phyloP scores from a whole-genome alignment of 305 asterid genomes.

The Vinca major region DNA sequence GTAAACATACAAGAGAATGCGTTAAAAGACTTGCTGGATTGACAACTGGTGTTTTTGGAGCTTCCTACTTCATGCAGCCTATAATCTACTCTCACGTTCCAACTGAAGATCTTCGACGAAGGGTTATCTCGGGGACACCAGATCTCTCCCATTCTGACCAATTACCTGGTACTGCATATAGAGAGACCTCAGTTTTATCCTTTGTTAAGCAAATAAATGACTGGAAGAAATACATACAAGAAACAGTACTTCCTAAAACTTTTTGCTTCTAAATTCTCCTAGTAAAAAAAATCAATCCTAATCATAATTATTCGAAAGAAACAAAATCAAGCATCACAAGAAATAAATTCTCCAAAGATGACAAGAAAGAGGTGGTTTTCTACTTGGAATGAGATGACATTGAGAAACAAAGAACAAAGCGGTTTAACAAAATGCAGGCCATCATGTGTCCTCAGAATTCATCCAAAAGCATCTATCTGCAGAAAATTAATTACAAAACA shows the following conservation, averaged over 20 bases:
- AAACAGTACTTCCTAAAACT: not conserved
- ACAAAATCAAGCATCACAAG: not conserved
- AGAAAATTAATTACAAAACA: not conserved
- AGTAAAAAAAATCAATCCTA: not conserved
- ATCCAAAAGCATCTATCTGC: not conserved
- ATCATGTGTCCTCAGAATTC: not conserved
- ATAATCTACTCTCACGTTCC: slow-evolving; percentile 4
- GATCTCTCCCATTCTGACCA: slow-evolving; percentile 3
- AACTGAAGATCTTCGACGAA: not conserved
- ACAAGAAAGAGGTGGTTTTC: not conserved
- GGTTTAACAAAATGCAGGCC: not conserved
- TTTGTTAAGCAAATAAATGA: not conserved
- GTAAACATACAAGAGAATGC: not conserved
- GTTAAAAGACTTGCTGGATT: not conserved
- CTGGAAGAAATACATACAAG: not conserved
- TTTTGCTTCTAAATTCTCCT: not conserved
- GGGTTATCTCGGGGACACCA: not conserved
- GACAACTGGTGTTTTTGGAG: not conserved
- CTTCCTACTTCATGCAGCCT: not conserved
- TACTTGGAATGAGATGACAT: not conserved
- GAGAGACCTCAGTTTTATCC: not conserved
- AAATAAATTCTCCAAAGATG: not conserved
- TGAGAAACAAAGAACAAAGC: not conserved
- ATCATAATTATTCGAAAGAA: slow-evolving; percentile 1
- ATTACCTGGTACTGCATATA: slow-evolving; percentile 4